Evolutionary conservation across 2,329 filamentous ascomycete species (phyloP), one percentile per base, ranked within the genome.

Genomic region (Trichoderma sp.): DNA sequence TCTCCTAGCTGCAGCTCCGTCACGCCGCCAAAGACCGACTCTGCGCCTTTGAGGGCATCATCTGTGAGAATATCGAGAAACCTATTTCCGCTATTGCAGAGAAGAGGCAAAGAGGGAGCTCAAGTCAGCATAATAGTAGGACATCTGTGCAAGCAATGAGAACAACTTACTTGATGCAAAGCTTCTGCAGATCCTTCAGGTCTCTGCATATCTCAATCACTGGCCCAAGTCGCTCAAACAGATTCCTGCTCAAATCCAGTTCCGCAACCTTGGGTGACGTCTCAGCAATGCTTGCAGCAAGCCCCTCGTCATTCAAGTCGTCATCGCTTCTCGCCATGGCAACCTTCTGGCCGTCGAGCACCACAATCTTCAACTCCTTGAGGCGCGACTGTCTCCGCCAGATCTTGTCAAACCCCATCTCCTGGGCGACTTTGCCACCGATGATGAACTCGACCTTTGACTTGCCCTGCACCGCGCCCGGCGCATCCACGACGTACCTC

Each of bases 371-470:
- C 70, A 98, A 85, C 74, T 96, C 92, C 66, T 90, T 83, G 37
- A 98, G 83, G 76, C 91, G 84, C 73, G 94, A 91, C 75, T 96
- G 89, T 79, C 94, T 89, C 72, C 86, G 86, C 54, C 91, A 88
- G 73, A 97, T 93, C 83, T 97, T 97, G 73, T 97, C 94, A 74
- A 98, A 98, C 34, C 96, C 96, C 39, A 98, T 88, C 81, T 98
- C 95, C 81, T 98, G 91, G 5, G 93, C 95, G 21, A 94, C 87
- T 80, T 98, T 98, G 46, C 80, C 92, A 81, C 83, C 97, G 85
- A 84, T 90, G 66, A 84, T 81, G 71, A 97, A 91, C 59, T 87
- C 83, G 2, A 75, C 73, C 10, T 74, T 76, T 7, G 75, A 69
- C 34, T 74, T 74, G 8, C 84, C 83, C 8, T 81, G 77, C 14